Conservation (phyloP, 306 rosid species). For the Lablab purpureus region DNA sequence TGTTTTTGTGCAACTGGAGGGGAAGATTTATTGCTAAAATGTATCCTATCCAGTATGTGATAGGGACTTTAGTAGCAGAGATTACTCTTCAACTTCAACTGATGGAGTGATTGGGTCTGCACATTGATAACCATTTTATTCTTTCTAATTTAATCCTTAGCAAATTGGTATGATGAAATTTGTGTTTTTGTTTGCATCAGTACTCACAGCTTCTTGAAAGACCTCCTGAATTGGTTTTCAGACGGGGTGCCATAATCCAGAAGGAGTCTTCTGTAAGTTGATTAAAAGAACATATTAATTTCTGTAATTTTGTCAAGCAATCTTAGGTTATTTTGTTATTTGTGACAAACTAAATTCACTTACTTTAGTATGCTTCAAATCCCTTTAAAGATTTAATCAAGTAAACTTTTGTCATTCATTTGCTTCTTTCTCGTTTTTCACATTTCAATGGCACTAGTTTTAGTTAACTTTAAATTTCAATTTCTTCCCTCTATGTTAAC, state of each 20-base stretch:
- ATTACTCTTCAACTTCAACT: slow-evolving; percentile 40
- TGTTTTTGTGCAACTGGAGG: slow-evolving; percentile 33
- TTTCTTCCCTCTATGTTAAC: slow-evolving; percentile 17
- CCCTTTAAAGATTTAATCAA: neutral
- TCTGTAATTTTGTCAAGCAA: slow-evolving; percentile 33
- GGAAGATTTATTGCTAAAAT: slow-evolving; percentile 31
- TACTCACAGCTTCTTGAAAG: slow-evolving; percentile 81
- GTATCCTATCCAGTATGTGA: slow-evolving; percentile 37
- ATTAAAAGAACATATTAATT: neutral
- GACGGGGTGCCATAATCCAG: slow-evolving; percentile 76
- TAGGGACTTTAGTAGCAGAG: slow-evolving; percentile 34
- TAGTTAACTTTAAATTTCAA: slow-evolving; percentile 40
- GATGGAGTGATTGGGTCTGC: neutral
- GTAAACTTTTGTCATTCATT: slow-evolving; percentile 19
- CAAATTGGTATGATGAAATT: slow-evolving; percentile 22
- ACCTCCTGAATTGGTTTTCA: slow-evolving; percentile 84
- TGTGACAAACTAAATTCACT: neutral
- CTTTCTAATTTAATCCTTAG: slow-evolving; percentile 30
- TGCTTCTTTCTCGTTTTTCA: slow-evolving; percentile 11
- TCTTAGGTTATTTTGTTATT: slow-evolving; percentile 23
- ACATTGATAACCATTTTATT: slow-evolving; percentile 28
- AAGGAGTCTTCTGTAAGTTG: slow-evolving; percentile 74
- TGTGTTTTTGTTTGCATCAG: slow-evolving; percentile 57
- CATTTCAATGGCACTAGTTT: slow-evolving; percentile 30
- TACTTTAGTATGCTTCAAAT: neutral